Base-by-base conservation (phyloP, 768 basidiomycete species). In the Cyclocybe aegerita region DNA sequence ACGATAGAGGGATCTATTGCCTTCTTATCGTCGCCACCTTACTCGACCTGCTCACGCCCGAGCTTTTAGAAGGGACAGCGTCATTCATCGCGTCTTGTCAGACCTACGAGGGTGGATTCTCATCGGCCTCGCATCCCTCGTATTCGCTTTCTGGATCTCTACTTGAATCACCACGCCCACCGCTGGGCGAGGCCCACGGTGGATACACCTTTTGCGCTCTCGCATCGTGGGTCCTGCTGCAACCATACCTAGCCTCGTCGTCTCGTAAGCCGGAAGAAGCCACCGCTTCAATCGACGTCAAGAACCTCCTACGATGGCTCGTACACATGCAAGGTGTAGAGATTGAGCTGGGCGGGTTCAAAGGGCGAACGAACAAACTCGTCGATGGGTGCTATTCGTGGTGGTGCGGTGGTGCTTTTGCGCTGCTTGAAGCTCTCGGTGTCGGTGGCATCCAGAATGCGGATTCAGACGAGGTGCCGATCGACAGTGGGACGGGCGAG, bases 361-460 rank as follows among this genome's bases (percentile, higher is more conserved):
- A 78, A 48, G 97, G 97, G 0, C 75, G 97, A 46, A 92, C 93
- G 56, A 99, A 98, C 66, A 99, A 99, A 67, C 79, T 99, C n/a
- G 96, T 99, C 0, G 97, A 99, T 60, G 97, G 96, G 4, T 99
- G 97, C 68, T 99, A 99, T 68, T 86, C 89, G n/a, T 99, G 97
- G 97, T 99, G 96, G 97, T 90, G 93, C 16, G 97, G 92, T 1
- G 95, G 95, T 0, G 79, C 88, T 11, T 91, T 97, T 63, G 76
- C 80, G 0, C 70, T 98, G 7, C 69, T 97, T 0, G 90, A 90
- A 50, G 82, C 80, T 23, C 60, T 83, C 0, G 75, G 76, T 9
- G 65, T 76, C 48, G 75, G 60, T 12, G 78, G 56, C 4, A 44
- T 67, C 31, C 61, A 65, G 38, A 69, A 73, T 57, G 65, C 70